Evolutionary conservation across 192 early-diverging fungal species (phyloP), one percentile per base, ranked within the genome.

Genomic region (Coemansia sp.): DNA sequence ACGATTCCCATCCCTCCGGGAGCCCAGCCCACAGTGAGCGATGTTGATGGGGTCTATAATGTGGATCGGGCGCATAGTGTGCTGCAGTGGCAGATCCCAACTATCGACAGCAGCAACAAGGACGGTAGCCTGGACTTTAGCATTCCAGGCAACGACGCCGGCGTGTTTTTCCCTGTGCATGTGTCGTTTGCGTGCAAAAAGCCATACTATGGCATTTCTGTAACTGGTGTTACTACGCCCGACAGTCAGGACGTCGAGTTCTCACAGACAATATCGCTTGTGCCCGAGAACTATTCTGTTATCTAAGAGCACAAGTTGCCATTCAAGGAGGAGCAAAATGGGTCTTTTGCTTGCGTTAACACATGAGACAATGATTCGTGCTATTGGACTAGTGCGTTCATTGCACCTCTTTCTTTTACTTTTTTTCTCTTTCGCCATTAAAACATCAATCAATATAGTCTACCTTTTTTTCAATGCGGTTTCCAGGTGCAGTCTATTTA

Each of bases 1-100:
- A 86, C 91, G 12, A 93, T 99, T 74, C 95, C 97, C 9, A 86
- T 95, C 62, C 91, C 94, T 83, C 88, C 86, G 17, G 88, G 83
- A 48, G 76, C 85, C 6, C 87, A 85, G 49, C 95, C 93, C 5
- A 89, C 84, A 5, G 87, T 97, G 43, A 87, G 88, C 61, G 87
- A 94, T 45, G 90, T 91, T 16, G 93, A 95, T 68, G 96, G 96
- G 13, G 75, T 87, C 39, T 94, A 94, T 75, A 65, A 86, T 62
- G 84, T 97, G 44, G 90, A 98, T 75, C 86, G 85, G 45, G 79
- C 87, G 41, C 83, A 87, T 5, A 77, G 87, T 43, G 84, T 83
- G 4, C 83, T 99, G 50, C 90, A 94, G 45, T 99, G 95, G 97
- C 90, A 93, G 73, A 77, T 86, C 12, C 71, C 77, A 2, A 80